phyloP scores from a whole-genome alignment of 2,329 filamentous ascomycete species.

The Neofusicoccum umdonicola region DNA sequence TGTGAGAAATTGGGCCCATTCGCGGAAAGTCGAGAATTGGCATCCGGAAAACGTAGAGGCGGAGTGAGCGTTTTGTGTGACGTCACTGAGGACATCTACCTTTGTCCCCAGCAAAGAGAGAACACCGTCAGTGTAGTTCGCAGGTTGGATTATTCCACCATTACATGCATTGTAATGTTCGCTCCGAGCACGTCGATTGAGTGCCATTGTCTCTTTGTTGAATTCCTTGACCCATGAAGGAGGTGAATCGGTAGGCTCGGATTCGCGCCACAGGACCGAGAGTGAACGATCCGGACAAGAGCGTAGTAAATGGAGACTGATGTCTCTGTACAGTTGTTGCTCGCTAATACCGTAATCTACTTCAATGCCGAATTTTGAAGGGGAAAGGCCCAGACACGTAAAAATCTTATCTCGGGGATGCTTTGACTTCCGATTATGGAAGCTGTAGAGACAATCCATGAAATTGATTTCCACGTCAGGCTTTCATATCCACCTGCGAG shows the following conservation, averaged over 20 bases:
- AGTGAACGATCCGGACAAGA: background rate
- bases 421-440: background rate
- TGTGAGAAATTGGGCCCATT: background rate
- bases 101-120: background rate
- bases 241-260: background rate
- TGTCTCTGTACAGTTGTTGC: background rate
- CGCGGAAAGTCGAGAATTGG: background rate
- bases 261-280: background rate
- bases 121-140: background rate
- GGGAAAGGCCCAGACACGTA: background rate
- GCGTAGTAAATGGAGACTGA: background rate
- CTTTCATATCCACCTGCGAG: no score
- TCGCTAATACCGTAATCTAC: no score
- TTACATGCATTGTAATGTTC: background rate
- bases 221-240: background rate
- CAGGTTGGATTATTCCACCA: background rate
- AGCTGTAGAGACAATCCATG: background rate
- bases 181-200: background rate
- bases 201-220: background rate
- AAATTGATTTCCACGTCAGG: background rate
- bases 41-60: background rate
- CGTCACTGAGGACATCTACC: background rate
- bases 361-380: no score
- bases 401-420: background rate
- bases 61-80: background rate